Base-by-base conservation (phyloP, 495 filamentous ascomycete species). In the Thermochaetoides thermophila region DNA sequence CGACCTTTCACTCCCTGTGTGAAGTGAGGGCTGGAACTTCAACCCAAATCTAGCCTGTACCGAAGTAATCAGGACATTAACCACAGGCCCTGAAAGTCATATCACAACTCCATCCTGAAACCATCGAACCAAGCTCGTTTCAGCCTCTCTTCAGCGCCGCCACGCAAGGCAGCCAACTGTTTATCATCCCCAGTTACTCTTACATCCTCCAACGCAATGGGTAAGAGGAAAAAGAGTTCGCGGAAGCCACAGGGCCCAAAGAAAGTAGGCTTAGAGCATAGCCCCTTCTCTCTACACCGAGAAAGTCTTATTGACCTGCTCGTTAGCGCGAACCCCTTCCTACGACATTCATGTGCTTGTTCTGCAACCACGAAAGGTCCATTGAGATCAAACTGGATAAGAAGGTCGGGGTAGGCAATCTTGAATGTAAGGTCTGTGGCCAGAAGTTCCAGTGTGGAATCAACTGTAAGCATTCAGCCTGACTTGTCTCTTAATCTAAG, bases 341-440 rank as follows among this genome's bases (percentile, higher is more conserved):
- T 11, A 86, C 78, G 2, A 66, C 73, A 14, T 97, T 97, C 55
- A 74, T 84, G n/a, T 97, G 89, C 50, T 73, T 95, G 19, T 97
- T 97, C 59, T 97, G 89, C 65, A 96, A 94, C 54, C 84, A 96
- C 57, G 91, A 96, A 49, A 84, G 81, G 28, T 78, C 85, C 0
- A 81, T 97, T 21, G 64, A 74, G 2, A 80, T 92, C 44, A 84
- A 85, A 49, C 60, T 97, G 24, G 84, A 96, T 42, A 93, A 89
- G 66, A 96, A 95, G 52, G 61, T 73, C 5, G 84, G 82, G 18
- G 62, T 93, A 16, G 89, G 85, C 4, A 64, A 74, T 26, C 71
- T 97, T 5, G 71, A 76, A 14, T 97, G 89, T 63, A 94, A 89
- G 48, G 69, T 87, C 19, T 97, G 89, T 56, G 86, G 84, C 2